These are phyloP conservation scores for Euphorbia celastroides DNA, from an alignment of 441 rosid species.

Conservation along the genomic window DNA sequence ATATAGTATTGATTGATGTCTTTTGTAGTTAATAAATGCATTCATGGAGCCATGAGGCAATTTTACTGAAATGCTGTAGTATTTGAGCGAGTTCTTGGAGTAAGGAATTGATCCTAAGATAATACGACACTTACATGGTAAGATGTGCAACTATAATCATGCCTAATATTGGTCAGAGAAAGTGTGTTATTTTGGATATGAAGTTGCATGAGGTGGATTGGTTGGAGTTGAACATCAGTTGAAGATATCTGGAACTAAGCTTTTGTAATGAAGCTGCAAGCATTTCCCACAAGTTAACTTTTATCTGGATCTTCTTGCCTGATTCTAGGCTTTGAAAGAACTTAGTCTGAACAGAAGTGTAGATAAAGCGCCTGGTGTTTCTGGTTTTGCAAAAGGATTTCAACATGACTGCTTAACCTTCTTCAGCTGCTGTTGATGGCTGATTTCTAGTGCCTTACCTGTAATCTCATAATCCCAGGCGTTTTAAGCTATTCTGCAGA, in stretches of 20 bases:
- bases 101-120: background rate
- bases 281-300: no score
- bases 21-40: background rate
- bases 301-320: constrained; percentile 7
- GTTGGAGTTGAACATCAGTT: constrained; percentile 13
- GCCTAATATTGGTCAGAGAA: constrained; percentile 2
- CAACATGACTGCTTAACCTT: background rate
- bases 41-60: no score
- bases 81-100: no score
- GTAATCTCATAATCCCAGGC: background rate
- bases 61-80: background rate
- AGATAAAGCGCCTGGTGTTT: background rate
- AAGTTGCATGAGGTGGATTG: constrained; percentile 5
- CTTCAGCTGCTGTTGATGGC: background rate
- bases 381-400: background rate
- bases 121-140: background rate
- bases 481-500: background rate
- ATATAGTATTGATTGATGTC: constrained; percentile 2
- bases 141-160: background rate
- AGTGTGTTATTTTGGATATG: background rate
- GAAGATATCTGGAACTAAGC: background rate
- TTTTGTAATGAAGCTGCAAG: no score
- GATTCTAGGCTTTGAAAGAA: background rate
- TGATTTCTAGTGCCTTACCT: background rate
- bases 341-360: background rate